Conservation (phyloP, 2,329 filamentous ascomycete genomes). For the Cadophora sp. region DNA sequence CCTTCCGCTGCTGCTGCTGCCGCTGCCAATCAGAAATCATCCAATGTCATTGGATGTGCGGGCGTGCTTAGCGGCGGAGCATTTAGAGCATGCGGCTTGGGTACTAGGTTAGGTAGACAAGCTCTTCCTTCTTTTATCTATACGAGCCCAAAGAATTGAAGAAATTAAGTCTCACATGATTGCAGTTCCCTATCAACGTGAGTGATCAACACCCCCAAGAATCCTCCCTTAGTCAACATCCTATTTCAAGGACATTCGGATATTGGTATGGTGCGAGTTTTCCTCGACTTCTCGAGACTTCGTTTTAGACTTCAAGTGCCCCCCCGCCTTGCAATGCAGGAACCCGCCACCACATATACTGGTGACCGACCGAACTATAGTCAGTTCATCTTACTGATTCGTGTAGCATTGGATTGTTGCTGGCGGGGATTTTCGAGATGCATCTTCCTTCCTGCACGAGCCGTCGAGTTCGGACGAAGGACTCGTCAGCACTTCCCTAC, state of each 20-base stretch:
- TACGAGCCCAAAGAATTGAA: too few relatives aligned
- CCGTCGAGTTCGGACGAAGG: neutral
- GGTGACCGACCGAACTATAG: neutral
- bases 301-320: neutral
- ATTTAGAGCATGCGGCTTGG: neutral
- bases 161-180: too few relatives aligned
- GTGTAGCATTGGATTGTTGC: neutral
- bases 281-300: neutral
- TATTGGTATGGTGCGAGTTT: too few relatives aligned
- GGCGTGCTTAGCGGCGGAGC: slow-evolving; percentile 3
- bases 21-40: neutral
- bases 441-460: neutral
- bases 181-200: too few relatives aligned
- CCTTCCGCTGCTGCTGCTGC: neutral
- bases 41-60: neutral
- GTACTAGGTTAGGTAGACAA: too few relatives aligned
- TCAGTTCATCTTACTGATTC: neutral
- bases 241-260: too few relatives aligned
- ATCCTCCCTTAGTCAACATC: neutral
- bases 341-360: neutral
- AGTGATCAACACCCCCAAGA: too few relatives aligned
- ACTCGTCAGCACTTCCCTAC: slow-evolving; percentile 7
- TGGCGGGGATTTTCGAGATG: neutral
- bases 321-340: neutral
- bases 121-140: too few relatives aligned